Evolutionary conservation across 495 filamentous ascomycete species (phyloP), one percentile per base, ranked within the genome.

Genomic region (Hypoxylon subgilvum): DNA sequence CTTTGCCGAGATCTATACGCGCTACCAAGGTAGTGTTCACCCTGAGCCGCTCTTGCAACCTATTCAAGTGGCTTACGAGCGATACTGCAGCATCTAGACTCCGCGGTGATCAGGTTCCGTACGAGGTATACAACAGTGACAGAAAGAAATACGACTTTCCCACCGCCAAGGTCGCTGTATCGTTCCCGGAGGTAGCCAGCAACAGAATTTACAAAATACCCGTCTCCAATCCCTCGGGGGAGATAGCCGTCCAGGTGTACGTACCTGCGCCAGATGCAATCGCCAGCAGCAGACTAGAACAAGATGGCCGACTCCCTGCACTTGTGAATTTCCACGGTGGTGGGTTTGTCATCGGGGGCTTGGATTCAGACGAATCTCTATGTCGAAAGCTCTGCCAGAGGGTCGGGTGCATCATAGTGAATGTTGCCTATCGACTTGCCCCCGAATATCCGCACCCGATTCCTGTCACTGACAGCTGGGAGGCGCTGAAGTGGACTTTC

Each of bases 261-360:
- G 41, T 54, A 7, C 72, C 72, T 12, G 72, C 70, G 1, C 31
- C 58, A 34, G 67, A 72, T 1, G 70, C 70, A 0, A 57, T 69
- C 14, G 40, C 40, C 19, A 56, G 39, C 34, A 60, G 65, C 9
- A 69, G 70, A 1, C 52, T 72, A 1, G 60, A 55, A 13, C 39
- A 44, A 17, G 59, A 72, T 16, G 66, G 69, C 3, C 50, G 63
- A 31, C 62, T 73, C 1, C 84, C 85, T 0, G 79, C 81, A 6
- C 74, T 85, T 1, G 77, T 88, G 39, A 85, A 87, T 39, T 86
- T 84, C 63, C 76, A 89, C 52, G 86, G 86, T 7, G 86, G 86
- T 8, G 86, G 86, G 1, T 89, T 88, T 57, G 86, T 84, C 0
- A 74, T 89, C 17, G 86, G 86, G 1, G 75, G 66, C 9, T 65